Evolutionary conservation across 768 basidiomycete genomes (phyloP), one percentile per base, ranked within the genome.

Genomic region (Podaxis mareebaensis): DNA sequence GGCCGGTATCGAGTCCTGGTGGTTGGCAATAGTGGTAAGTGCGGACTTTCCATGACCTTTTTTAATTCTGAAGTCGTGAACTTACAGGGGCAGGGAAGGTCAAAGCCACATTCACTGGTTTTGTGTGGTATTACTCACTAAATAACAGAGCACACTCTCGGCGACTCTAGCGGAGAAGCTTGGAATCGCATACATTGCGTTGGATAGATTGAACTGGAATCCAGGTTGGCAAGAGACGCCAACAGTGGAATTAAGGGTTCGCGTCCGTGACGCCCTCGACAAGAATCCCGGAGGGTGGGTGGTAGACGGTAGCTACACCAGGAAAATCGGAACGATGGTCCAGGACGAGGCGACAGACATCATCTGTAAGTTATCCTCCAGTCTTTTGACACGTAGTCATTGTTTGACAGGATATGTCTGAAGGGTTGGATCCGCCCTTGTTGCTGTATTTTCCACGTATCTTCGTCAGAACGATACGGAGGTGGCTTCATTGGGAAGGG

Each of bases 391-490:
- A 33, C 36, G 55, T 26, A 51, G 42, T 2, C 52, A 39, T 22
- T 0, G 33, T 17, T 54, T 28, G 38, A 38, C 33, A 53, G 26
- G 2, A n/a, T 49, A 15, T 33, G 15, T 22, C 22, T 40, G 13
- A 61, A 90, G 88, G 89, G 89, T 75, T 90, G 22, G 88, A 90
- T 66, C 87, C 88, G 7, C 89, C 88, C 12, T 73, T 90, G 38
- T 17, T 75, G 8, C 71, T 83, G 10, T 90, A 90, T 74, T 78
- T 90, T 59, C 86, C 88, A 22, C 85, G 89, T 15, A 67, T 89
- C 26, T 68, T 82, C 63, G 66, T 76, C 59, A 78, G 88, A 53
- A 89, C 87, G 0, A 67, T 86, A n/a, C 68, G 76, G 63, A 80
- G 86, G 22, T 62, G 85, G 11, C 53, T 81, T 10, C 55, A 77